Base-by-base conservation (phyloP, 176 grass and related monocot genomes). In the Raddia guianensis region DNA sequence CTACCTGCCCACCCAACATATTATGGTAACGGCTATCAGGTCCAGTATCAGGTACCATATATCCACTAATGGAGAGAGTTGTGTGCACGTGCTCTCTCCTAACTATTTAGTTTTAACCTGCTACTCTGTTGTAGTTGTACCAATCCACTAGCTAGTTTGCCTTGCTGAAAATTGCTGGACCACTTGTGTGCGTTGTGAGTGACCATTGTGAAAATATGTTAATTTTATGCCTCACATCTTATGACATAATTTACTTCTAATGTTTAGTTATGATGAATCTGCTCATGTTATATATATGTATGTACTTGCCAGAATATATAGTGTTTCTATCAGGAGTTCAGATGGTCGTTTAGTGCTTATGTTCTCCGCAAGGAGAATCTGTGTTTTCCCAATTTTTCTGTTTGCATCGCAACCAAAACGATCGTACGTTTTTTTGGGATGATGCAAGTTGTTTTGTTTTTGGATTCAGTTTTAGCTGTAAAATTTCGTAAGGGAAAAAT, bases 21-120 rank as follows among this genome's bases (percentile, higher is more conserved):
- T 56, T 95, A 98, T 66, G 84, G 90, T 74, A 98, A 89, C 70
- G 90, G 78, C 50, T 95, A 95, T 68, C 92, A 76, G 40, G 82
- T 95, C 43, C 78, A 74, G 81, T 94, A 93, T 66, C 92, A 86
- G 74, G 79, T 91, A 56, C 66, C 80, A 0, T 94, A 91, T 76
- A 87, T 98, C 70, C 88, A 98, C 88, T 98, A 83, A 91, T 79
- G 89, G 88, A 78, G 62, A 85, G 66, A 84, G 83, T 44, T 2
- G 53, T 21, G 45, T 62, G 70, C 72, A 71, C 16, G 75, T 44
- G 81, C 43, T 90, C 61, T 78, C 63, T 65, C 73, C 77, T 81
- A 87, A 87, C 84, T 85, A 89, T 72, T 18, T 85, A 94, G 88
- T 69, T 49, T 87, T 77, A 77, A 80, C 80, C 68, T 70, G 53